Evolutionary conservation across 2,329 filamentous ascomycete genomes (phyloP), one percentile per base, ranked within the genome.

Genomic region (Cladosporium sp.): DNA sequence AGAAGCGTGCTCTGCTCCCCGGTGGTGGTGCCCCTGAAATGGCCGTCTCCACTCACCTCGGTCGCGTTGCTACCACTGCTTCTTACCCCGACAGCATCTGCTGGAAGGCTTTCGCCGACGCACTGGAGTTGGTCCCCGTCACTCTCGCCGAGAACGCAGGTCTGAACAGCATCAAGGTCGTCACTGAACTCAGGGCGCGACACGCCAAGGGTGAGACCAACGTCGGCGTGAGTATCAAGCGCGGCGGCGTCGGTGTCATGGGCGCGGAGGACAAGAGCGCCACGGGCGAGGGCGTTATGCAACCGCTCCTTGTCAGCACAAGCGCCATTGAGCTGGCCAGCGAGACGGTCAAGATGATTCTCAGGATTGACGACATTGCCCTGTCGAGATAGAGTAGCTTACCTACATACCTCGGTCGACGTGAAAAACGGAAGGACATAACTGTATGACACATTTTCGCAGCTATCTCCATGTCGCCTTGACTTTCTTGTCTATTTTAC

Each of bases 1-100:
- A 99, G 84, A 99, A 97, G 83, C 95, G 95, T 76, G 93, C 93
- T n/a, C 82, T 99, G 51, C 95, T 99, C 63, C 92, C 95, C 12
- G 93, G 93, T 70, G 93, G 93, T 64, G 93, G 93, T 68, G 93
- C 93, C 2, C 89, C 93, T 20, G 93, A 99, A 73, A 95, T 97
- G 64, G 91, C 97, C 73, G 92, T 99, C 62, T 89, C 93, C 18
- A 87, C 93, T 49, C 82, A 89, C 64, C 81, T 99, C 30, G 83
- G 86, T 51, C 86, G 88, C 71, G 86, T 88, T 66, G 83, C 92
- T 7, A 87, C 91, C 59, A 84, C 85, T 62, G 78, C 96, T 54
- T 85, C 85, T 1, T 95, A 95, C 54, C 96, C 93, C 4, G 93
- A 99, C 71, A 84, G 90, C 34, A 96, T 97, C 66, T 99, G 93